Evolutionary conservation across 192 early-diverging fungal species (phyloP).

Genomic region (Diversispora epigaea): DNA sequence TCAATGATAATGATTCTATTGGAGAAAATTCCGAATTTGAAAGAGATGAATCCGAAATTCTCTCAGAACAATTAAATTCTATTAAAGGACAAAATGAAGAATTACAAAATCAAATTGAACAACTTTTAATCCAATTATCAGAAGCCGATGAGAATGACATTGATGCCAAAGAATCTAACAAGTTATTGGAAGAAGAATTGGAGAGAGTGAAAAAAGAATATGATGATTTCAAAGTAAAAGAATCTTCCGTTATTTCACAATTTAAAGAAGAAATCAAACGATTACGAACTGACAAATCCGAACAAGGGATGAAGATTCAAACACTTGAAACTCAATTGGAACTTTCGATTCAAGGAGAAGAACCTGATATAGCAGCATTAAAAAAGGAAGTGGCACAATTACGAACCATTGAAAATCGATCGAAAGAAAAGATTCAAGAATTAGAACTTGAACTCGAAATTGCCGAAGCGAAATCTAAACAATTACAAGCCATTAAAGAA

Average conservation of each 20-base stretch:
- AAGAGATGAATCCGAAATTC: too few species aligned
- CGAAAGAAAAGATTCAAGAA: constrained; percentile 7
- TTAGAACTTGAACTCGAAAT: neutral
- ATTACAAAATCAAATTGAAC: too few species aligned
- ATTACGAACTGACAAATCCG: neutral
- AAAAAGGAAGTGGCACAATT: neutral
- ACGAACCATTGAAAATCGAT: neutral
- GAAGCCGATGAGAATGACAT: too few species aligned
- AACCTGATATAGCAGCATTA: neutral
- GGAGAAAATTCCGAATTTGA: too few species aligned
- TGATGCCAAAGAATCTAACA: too few species aligned
- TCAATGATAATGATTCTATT: too few species aligned
- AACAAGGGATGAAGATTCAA: constrained; percentile 7
- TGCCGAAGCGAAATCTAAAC: neutral
- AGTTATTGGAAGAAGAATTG: too few species aligned
- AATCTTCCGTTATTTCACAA: neutral
- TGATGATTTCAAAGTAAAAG: too few species aligned
- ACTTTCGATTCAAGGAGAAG: neutral
- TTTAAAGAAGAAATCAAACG: constrained; percentile 11
- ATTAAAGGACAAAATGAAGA: too few species aligned
- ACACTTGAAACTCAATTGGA: neutral
- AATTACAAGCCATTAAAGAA: constrained; percentile 6
- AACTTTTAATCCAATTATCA: too few species aligned
- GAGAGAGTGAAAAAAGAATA: too few species aligned
- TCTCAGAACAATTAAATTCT: too few species aligned